These are phyloP conservation scores for Xylariomycetidae sp. DNA, from an alignment of 2,329 filamentous ascomycete genomes.

Conservation along the genomic window DNA sequence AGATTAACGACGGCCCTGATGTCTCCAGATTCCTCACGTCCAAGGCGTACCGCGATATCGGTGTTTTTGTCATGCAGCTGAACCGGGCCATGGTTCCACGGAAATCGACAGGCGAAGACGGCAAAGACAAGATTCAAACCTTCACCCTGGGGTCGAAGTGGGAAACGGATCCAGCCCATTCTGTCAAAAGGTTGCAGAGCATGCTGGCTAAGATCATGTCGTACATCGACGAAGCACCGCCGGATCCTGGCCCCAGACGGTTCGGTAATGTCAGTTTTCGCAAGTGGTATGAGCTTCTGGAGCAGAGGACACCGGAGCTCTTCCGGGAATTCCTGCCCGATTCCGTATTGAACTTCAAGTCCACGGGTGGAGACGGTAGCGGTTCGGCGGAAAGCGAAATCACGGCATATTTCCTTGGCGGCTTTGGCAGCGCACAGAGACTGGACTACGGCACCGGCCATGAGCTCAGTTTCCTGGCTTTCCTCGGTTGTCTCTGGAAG, in stretches of 20 bases:
- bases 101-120: slow-evolving; percentile 34
- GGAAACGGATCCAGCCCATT: slow-evolving; percentile 39
- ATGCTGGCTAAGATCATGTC: slow-evolving; percentile 59
- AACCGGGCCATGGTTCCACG: slow-evolving; percentile 80
- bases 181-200: slow-evolving; percentile 57
- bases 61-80: slow-evolving; percentile 81
- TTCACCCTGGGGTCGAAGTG: slow-evolving; percentile 37
- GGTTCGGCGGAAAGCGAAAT: slow-evolving; percentile 60
- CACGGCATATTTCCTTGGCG: slow-evolving; percentile 71
- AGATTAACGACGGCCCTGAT: slow-evolving; percentile 79
- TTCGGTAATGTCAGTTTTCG: slow-evolving; percentile 93
- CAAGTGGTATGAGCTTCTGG: slow-evolving; percentile 69
- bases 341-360: slow-evolving; percentile 22
- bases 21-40: slow-evolving; percentile 74
- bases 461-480: slow-evolving; percentile 90
- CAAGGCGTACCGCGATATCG: slow-evolving; percentile 80
- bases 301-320: slow-evolving; percentile 50
- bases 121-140: slow-evolving; percentile 38
- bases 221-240: slow-evolving; percentile 73
- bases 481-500: slow-evolving; percentile 87
- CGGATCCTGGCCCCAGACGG: slow-evolving; percentile 75
- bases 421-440: slow-evolving; percentile 81
- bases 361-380: slow-evolving; percentile 18
- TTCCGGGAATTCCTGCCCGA: slow-evolving; percentile 50
- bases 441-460: slow-evolving; percentile 96